Evolutionary conservation across 1,284 basidiomycete genomes (phyloP).

Genomic region (Heterobasidion parviporum): DNA sequence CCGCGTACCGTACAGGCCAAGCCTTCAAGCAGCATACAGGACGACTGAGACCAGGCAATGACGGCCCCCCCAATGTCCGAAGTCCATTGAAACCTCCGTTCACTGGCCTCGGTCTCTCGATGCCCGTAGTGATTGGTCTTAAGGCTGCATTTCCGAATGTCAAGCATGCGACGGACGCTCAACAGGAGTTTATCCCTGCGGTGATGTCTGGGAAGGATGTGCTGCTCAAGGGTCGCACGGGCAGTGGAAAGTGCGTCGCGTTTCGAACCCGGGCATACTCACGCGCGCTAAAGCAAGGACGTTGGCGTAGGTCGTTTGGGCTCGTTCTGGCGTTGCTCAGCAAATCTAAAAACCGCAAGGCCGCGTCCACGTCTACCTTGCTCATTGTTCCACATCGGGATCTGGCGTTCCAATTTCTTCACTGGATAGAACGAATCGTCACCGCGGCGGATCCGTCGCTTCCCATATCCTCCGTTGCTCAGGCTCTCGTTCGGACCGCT

Average conservation of each 20-base stretch:
- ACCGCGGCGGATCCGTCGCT: conserved; percentile 17
- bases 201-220: conserved; percentile 51
- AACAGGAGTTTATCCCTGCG: conserved; percentile 54
- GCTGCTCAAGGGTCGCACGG: conserved; percentile 59
- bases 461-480: conserved; percentile 34
- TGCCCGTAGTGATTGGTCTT: conserved; percentile 38
- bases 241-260: conserved; percentile 63
- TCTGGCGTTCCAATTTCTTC: conserved; percentile 57
- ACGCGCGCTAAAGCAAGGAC: neutral
- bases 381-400: conserved; percentile 71
- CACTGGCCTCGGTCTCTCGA: conserved; percentile 41
- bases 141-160: conserved; percentile 56
- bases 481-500: conserved; percentile 46
- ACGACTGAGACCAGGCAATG: neutral
- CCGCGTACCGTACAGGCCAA: neutral
- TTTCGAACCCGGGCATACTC: neutral
- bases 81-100: conserved; percentile 23
- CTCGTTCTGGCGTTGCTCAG: conserved; percentile 56
- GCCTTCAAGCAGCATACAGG: neutral
- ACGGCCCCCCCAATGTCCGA: neutral
- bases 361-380: conserved; percentile 31
- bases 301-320: conserved; percentile 53
- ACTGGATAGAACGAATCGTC: conserved; percentile 58
- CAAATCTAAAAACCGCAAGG: conserved; percentile 28
- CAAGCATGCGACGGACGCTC: conserved; percentile 46